Evolutionary conservation across 768 basidiomycete genomes (phyloP).

Genomic region (Boletus rubescentipes): DNA sequence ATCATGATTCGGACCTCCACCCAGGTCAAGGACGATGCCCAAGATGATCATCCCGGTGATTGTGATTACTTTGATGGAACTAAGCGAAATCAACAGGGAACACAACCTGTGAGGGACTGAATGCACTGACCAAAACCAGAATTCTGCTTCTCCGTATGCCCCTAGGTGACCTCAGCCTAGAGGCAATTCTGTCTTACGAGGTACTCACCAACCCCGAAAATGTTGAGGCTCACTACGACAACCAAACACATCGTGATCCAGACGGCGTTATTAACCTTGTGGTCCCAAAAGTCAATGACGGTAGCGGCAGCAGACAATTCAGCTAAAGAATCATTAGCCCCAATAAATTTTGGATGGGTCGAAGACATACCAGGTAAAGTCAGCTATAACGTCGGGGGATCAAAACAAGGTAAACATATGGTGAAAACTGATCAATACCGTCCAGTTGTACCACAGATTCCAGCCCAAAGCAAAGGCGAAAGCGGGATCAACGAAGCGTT

Average conservation of each 20-base stretch:
- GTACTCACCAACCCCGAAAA: constrained; percentile 34
- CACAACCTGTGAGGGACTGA: no score
- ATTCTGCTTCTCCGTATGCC: constrained; percentile 44
- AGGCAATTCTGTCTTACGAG: neutral
- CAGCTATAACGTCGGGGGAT: constrained; percentile 1
- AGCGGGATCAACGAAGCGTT: constrained; percentile 43
- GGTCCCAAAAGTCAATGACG: constrained; percentile 46
- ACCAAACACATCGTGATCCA: constrained; percentile 52
- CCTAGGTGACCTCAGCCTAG: constrained; percentile 15
- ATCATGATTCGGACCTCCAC: constrained; percentile 53
- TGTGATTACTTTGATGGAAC: constrained; percentile 51
- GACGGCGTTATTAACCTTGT: constrained; percentile 39
- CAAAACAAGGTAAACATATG: constrained; percentile 12
- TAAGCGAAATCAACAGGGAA: constrained; percentile 14
- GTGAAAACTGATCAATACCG: constrained; percentile 10
- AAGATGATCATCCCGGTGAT: constrained; percentile 42
- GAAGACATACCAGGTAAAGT: constrained; percentile 17
- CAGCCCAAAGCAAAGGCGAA: constrained; percentile 41
- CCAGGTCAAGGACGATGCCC: constrained; percentile 47
- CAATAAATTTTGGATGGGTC: neutral
- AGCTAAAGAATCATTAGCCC: constrained; percentile 17
- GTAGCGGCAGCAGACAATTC: constrained; percentile 50
- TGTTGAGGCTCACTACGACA: constrained; percentile 45
- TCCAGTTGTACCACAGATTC: constrained; percentile 40
- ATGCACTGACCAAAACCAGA: constrained; percentile 38